phyloP scores from a whole-genome alignment of 345 rosid species.

The Aquilaria yunnanensis region DNA sequence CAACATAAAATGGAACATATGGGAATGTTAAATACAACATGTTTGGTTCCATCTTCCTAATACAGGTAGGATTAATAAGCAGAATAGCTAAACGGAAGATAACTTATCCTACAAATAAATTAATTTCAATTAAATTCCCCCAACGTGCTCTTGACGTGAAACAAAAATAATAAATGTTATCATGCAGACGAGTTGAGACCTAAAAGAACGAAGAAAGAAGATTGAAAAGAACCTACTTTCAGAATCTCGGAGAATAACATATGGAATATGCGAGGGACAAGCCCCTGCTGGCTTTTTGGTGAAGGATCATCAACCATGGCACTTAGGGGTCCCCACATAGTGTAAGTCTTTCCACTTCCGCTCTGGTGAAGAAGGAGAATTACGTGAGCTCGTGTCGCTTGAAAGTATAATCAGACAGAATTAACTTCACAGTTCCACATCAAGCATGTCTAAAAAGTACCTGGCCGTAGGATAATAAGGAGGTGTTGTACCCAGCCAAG shows the following conservation, averaged over 20 bases:
- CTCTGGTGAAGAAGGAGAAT: conserved; percentile 37
- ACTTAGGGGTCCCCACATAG: conserved; percentile 97
- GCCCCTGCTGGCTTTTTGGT: conserved; percentile 70
- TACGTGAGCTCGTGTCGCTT: background rate
- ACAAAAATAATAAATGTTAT: no score
- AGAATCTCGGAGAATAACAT: conserved; percentile 74
- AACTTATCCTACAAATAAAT: no score
- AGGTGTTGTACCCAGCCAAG: conserved; percentile 79
- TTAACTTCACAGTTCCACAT: background rate
- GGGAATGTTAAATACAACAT: no score
- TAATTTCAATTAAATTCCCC: no score
- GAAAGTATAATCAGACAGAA: background rate
- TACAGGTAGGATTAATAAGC: no score
- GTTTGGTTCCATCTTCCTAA: no score
- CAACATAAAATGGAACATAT: background rate
- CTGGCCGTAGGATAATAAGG: conserved; percentile 89
- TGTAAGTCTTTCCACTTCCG: conserved; percentile 96
- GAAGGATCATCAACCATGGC: conserved; percentile 87
- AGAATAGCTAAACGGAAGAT: no score
- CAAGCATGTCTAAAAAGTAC: conserved; percentile 25
- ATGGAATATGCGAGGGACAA: conserved; percentile 85
- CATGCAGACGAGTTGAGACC: no score
- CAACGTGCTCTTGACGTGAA: no score
- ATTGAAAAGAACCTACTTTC: conserved; percentile 38
- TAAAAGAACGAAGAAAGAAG: background rate